Evolutionary conservation across 2,329 filamentous ascomycete genomes (phyloP).

Genomic region (Plenodomus biglobosus): DNA sequence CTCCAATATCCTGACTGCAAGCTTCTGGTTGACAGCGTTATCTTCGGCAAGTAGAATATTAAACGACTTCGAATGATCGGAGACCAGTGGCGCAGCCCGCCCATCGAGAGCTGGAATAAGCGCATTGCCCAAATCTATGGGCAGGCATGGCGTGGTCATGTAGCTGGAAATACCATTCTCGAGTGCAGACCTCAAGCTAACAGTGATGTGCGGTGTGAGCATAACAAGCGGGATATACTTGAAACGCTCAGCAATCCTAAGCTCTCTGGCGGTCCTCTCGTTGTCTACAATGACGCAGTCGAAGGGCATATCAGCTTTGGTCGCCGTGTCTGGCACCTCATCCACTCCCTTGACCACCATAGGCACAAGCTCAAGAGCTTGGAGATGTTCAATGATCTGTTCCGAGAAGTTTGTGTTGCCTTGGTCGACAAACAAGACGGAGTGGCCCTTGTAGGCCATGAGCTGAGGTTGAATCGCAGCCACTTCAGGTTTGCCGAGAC

Average conservation of each 20-base stretch:
- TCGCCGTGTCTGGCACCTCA: constrained; percentile 62
- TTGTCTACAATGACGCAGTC: constrained; percentile 97
- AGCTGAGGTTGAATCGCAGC: constrained; percentile 79
- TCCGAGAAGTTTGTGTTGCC: constrained; percentile 74
- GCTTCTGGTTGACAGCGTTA: constrained; percentile 93
- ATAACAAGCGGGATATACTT: constrained; percentile 97
- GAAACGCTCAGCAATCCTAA: constrained; percentile 89
- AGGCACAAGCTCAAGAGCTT: constrained; percentile 75
- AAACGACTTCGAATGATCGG: constrained; percentile 92
- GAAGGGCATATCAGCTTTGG: constrained; percentile 63
- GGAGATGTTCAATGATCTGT: constrained; percentile 77
- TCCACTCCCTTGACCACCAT: constrained; percentile 78
- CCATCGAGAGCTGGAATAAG: constrained; percentile 96
- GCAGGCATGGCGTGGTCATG: constrained; percentile 94
- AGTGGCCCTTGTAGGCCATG: constrained; percentile 86
- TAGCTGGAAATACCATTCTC: constrained; percentile 98
- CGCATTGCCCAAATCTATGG: constrained; percentile 92
- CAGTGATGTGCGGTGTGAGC: constrained; percentile 82
- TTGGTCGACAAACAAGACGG: constrained; percentile 93
- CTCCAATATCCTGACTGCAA: constrained; percentile 95
- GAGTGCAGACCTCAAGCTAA: constrained; percentile 88
- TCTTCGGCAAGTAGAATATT: constrained; percentile 95
- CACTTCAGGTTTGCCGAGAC: constrained; percentile 77
- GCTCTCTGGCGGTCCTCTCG: constrained; percentile 80
- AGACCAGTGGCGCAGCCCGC: constrained; percentile 83